These are phyloP conservation scores for Pseudognaphalium luteoalbum DNA, from an alignment of 129 eudicot genomes.

Conservation along the genomic window DNA sequence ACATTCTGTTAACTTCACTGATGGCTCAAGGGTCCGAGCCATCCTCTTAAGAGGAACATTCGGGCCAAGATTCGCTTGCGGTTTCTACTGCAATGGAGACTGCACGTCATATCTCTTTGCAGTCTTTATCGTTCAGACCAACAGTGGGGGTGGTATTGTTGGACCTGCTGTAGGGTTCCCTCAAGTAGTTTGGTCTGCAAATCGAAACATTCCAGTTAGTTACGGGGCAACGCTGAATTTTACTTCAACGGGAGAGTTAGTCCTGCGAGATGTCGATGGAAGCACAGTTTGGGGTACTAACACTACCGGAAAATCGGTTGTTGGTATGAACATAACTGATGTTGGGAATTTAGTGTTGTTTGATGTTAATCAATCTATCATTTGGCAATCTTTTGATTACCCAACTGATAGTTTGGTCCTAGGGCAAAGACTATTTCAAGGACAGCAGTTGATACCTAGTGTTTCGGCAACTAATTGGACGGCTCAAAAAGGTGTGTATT, in stretches of 20 bases:
- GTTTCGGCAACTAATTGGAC: constrained; percentile 23
- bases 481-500: background rate
- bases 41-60: background rate
- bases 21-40: constrained; percentile 14
- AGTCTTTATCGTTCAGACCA: constrained; percentile 3
- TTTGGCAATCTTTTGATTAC: constrained; percentile 38
- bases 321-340: constrained; percentile 25
- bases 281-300: constrained; percentile 32
- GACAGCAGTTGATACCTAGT: constrained; percentile 9
- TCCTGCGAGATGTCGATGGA: constrained; percentile 17
- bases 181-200: constrained; percentile 31
- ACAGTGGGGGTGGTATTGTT: background rate
- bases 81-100: constrained; percentile 30
- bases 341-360: constrained; percentile 21
- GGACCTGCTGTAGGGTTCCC: background rate
- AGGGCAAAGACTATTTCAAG: constrained; percentile 13
- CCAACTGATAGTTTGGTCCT: constrained; percentile 32
- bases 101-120: constrained; percentile 20
- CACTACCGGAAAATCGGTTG: background rate
- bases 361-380: background rate
- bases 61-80: constrained; percentile 14
- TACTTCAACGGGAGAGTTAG: constrained; percentile 15
- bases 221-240: constrained; percentile 21
- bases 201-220: constrained; percentile 25
- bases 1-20: background rate